These are phyloP conservation scores for Mucor racemosus DNA, from an alignment of 371 early-diverging fungal genomes.

Conservation along the genomic window DNA sequence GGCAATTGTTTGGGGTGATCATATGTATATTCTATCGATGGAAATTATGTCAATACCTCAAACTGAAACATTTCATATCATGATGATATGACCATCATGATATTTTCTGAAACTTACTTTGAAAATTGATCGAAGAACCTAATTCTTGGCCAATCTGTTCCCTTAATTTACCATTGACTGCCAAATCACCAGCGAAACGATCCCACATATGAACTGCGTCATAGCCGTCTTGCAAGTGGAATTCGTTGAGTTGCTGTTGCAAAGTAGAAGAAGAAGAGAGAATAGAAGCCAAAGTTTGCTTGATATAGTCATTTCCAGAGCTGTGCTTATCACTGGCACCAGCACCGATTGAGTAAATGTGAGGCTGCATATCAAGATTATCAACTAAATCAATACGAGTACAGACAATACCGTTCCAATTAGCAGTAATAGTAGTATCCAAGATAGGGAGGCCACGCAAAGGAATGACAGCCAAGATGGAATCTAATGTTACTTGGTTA, in stretches of 20 bases:
- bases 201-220: conserved; percentile 48
- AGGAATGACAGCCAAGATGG: conserved; percentile 47
- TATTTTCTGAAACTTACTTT: conserved; percentile 37
- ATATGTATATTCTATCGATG: conserved; percentile 52
- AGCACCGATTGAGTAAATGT: conserved; percentile 32
- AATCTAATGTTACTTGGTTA: conserved; percentile 16
- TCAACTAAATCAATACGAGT: conserved; percentile 45
- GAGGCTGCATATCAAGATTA: conserved; percentile 50
- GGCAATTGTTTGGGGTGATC: conserved; percentile 56
- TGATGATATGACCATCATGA: not conserved
- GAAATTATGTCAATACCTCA: not conserved
- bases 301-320: not conserved
- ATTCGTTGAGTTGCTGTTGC: not conserved
- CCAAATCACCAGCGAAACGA: conserved; percentile 37
- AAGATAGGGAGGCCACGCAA: conserved; percentile 47
- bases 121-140: conserved; percentile 46
- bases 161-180: conserved; percentile 36
- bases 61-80: not conserved
- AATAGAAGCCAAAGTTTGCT: conserved; percentile 13
- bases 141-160: conserved; percentile 48
- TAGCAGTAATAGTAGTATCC: conserved; percentile 5
- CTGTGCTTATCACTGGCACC: not conserved
- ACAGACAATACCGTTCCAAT: conserved; percentile 34
- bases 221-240: conserved; percentile 35
- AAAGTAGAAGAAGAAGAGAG: not conserved